Evolutionary conservation across 2,329 filamentous ascomycete genomes (phyloP), one percentile per base, ranked within the genome.

Genomic region (Lachnellula suecica): DNA sequence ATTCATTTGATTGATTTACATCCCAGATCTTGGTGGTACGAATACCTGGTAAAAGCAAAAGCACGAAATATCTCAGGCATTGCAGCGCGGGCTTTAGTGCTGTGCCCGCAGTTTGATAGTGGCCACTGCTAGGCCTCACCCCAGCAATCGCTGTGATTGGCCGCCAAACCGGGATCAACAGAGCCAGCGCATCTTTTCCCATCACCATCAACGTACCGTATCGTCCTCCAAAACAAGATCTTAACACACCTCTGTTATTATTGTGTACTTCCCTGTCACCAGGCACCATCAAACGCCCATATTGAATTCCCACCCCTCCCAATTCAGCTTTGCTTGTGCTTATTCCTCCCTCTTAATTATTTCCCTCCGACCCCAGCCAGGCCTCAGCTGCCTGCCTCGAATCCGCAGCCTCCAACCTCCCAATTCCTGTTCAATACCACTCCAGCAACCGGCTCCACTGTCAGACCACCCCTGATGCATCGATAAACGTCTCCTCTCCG

Each of bases 381-480:
- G 20, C 17, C 40, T 43, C 19, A 22, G 4, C 10, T 20, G 3
- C 38, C 27, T 35, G 31, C 34, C 27, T 31, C 34, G 22, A 24
- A 24, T 27, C 17, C n/a, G n/a, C n/a, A n/a, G n/a, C 38, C 27
- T 17, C 49, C 50, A 49, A 47, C 48, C 53, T 47, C 43, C 48
- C 49, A n/a, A n/a, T 42, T 15, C 51, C 34, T 52, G 25, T 24
- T 35, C 35, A 22, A 42, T 44, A 43, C 20, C 20, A 5, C 40
- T 22, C 23, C 42, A 43, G 47, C 47, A 44, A 35, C 38, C 27
- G 37, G 20, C 37, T 11, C 46, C 31, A 47, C 42, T 34, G 49
- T 43, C 23, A 54, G 47, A 51, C 46, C 47, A 53, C 47, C 52
- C 57, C 54, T 55, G 52, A 65, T 65, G 62, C 56, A 59, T 61